Base-by-base conservation (phyloP, 2,329 filamentous ascomycete species). In the Exophiala sp. region DNA sequence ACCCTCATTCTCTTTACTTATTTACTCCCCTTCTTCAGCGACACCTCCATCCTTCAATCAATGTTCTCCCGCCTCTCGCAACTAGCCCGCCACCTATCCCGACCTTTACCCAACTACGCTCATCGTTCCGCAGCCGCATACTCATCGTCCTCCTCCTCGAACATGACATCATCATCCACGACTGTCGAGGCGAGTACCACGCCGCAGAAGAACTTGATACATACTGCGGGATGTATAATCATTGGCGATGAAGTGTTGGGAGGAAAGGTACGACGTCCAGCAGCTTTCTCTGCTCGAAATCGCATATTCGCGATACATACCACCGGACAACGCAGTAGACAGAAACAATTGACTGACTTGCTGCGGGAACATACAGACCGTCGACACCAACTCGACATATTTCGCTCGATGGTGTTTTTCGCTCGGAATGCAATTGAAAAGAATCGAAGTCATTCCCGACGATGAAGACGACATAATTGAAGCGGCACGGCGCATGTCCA, bases 181-280 rank as follows among this genome's bases (percentile, higher is more conserved):
- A 45, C 52, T 60, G 41, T 60, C 60, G 40, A 66, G 64, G 42
- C 47, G 18, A 34, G 27, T 24, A 32, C 58, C 24, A 11, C 30
- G 9, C 40, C 21, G 1, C 42, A 60, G 59, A 57, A 63, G 43
- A 74, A 82, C 64, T 82, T 78, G 53, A 94, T 97, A 60, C 83
- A 88, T 65, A 96, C 90, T 40, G 93, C 91, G 9, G 91, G 86
- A 49, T 95, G 88, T 68, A 71, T 97, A 57, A 89, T 98, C 53
- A 97, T 98, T 62, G 91, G 91, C n/a, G 91, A 97, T 70, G 59
- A 61, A 68, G 89, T 97, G 3, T 76, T 97, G 2, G 90, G 89
- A 18, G 91, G 93, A 62, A 97, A 97, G 84, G 90, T 88, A 67
- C 35, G 11, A 4, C 5, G 21, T 27, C 29, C 29, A 11, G 16